Base-by-base conservation (phyloP, 495 filamentous ascomycete species). In the Penicillium canariense region DNA sequence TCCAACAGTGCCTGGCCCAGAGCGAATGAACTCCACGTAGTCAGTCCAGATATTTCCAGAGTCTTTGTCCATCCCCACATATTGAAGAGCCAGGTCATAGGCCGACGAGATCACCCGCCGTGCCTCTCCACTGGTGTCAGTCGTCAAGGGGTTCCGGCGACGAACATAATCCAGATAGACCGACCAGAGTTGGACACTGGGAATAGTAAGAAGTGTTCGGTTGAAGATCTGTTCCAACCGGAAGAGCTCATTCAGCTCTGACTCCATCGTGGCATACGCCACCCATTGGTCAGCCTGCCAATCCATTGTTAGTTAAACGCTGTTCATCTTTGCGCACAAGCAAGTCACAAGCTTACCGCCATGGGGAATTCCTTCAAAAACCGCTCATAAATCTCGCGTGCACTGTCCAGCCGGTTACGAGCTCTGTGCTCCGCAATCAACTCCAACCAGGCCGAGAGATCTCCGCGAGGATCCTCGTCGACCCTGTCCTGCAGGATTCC, bases 161-260 rank as follows among this genome's bases (percentile, higher is more conserved):
- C 95, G 92, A 55, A 97, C 85, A 68, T 97, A 97, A 69, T 96
- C 88, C 31, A 98, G 78, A 67, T 98, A 98, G n/a, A 87, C 81
- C 15, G 84, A 88, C 93, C 92, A 98, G 7, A 98, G 82, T 46
- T 86, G 80, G 27, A 97, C 84, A 68, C 91, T 87, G 15, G 87
- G 88, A 12, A 89, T 84, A 18, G 77, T 73, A 54, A 88, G 70
- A 38, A 98, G 81, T 38, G 83, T 88, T 49, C 80, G 82, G 52
- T 77, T 81, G 69, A 98, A 95, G 25, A 97, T 87, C 39, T 82
- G 77, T 70, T 97, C 95, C 26, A 91, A 81, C 34, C 81, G 82
- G 53, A 72, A 74, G 45, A 91, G 83, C 55, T 95, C 87, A 57
- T 94, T 87, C 50, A 88, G 77, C 48, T 89, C 84, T 14, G 93